Conservation (phyloP, 495 filamentous ascomycete genomes). For the Talaromyces ruber region DNA sequence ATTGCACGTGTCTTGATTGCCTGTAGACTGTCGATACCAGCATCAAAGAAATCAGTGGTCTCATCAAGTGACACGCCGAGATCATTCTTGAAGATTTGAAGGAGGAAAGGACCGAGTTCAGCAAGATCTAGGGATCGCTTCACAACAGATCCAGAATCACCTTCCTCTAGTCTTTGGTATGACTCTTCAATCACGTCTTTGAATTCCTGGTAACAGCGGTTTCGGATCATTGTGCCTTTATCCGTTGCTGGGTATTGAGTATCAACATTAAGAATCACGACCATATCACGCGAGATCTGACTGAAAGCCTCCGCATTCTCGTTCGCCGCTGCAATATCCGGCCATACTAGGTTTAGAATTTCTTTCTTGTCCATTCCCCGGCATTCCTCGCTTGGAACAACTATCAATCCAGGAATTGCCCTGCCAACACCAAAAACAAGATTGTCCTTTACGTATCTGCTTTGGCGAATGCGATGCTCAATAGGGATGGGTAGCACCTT, state of each 20-base stretch:
- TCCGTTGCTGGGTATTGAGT: slow-evolving; percentile 42
- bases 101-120: background rate
- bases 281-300: slow-evolving; percentile 43
- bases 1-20: background rate
- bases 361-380: slow-evolving; percentile 27
- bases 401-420: slow-evolving; percentile 42
- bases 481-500: slow-evolving; percentile 59
- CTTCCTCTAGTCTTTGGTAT: slow-evolving; percentile 30
- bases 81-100: background rate
- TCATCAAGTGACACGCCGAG: background rate
- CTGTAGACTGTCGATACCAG: background rate
- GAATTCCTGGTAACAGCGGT: slow-evolving; percentile 43
- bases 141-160: background rate
- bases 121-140: background rate
- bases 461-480: slow-evolving; percentile 47
- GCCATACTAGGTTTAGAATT: slow-evolving; percentile 44
- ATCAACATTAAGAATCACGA: slow-evolving; percentile 34
- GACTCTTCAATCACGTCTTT: slow-evolving; percentile 35
- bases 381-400: slow-evolving; percentile 33
- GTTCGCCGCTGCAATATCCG: slow-evolving; percentile 42
- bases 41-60: background rate
- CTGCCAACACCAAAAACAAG: slow-evolving; percentile 49
- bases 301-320: slow-evolving; percentile 41
- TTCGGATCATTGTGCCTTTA: slow-evolving; percentile 48
- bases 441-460: slow-evolving; percentile 44